Conservation (phyloP, 2,329 filamentous ascomycete genomes). For the Chaetomiaceae sp. region DNA sequence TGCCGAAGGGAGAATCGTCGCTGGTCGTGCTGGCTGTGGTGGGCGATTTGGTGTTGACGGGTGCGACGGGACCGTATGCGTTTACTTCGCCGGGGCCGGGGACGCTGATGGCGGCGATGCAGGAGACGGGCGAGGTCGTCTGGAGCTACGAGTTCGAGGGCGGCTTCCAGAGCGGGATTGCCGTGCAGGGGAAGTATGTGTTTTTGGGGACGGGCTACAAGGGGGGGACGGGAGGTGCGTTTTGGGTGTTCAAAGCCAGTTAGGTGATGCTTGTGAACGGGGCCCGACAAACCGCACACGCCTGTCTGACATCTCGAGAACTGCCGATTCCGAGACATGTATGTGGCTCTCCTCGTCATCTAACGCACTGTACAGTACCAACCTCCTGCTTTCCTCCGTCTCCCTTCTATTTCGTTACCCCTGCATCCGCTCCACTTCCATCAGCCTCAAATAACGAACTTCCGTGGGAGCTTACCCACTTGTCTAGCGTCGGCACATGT, state of each 20-base stretch:
- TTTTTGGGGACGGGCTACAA: conserved; percentile 21
- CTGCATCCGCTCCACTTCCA: too few relatives aligned
- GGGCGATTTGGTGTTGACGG: conserved; percentile 16
- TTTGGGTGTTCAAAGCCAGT: conserved; percentile 1
- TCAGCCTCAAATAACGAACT: too few relatives aligned
- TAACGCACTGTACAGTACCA: too few relatives aligned
- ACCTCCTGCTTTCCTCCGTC: too few relatives aligned
- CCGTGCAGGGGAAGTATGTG: conserved; percentile 16
- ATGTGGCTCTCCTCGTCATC: too few relatives aligned
- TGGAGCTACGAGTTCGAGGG: conserved; percentile 7
- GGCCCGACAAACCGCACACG: too few relatives aligned
- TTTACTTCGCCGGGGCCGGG: neutral
- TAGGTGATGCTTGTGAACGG: neutral
- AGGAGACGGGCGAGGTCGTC: conserved; percentile 10
- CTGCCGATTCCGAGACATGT: too few relatives aligned
- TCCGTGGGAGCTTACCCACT: too few relatives aligned
- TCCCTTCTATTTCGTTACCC: too few relatives aligned
- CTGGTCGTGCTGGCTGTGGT: conserved; percentile 12
- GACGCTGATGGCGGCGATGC: conserved; percentile 7
- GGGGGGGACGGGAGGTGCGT: neutral
- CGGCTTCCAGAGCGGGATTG: conserved; percentile 12
- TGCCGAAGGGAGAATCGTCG: neutral
- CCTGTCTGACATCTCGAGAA: too few relatives aligned
- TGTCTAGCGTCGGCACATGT: too few relatives aligned
- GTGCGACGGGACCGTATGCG: neutral